phyloP scores from a whole-genome alignment of 495 filamentous ascomycete genomes.

The Trichocladium uniseriatum region DNA sequence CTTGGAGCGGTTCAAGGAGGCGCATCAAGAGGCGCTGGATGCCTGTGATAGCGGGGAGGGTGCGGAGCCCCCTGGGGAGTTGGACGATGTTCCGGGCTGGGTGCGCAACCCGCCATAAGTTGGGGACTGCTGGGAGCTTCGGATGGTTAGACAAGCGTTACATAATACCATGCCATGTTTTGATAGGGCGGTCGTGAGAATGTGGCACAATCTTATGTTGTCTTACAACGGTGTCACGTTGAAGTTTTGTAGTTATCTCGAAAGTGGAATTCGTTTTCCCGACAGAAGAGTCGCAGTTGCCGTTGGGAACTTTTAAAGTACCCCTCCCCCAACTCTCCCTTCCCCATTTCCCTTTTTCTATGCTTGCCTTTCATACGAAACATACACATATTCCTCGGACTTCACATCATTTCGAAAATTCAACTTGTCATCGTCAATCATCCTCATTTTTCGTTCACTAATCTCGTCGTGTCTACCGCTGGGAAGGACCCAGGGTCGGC shows the following conservation, averaged over 20 bases:
- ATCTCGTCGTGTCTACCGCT: neutral
- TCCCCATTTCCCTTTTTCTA: no score
- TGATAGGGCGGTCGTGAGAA: neutral
- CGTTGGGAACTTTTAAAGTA: no score
- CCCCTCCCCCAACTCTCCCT: no score
- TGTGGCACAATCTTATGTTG: neutral
- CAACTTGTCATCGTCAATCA: constrained; percentile 7
- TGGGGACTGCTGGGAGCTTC: neutral
- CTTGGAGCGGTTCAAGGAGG: constrained; percentile 24
- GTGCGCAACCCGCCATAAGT: constrained; percentile 16
- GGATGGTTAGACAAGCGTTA: neutral
- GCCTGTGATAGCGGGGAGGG: constrained; percentile 15
- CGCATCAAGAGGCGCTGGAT: constrained; percentile 21
- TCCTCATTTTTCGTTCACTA: constrained; percentile 8
- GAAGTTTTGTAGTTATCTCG: no score
- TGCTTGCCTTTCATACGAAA: neutral
- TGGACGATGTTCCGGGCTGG: constrained; percentile 31
- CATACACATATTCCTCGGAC: neutral
- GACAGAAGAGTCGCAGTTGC: no score
- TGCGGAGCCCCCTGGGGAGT: constrained; percentile 22
- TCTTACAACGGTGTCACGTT: no score
- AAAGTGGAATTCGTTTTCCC: no score
- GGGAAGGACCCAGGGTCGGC: no score
- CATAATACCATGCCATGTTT: neutral
- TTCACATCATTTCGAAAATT: no score